These are phyloP conservation scores for Tetramitus jugosus DNA, from an alignment of 208 protist species.

Conservation along the genomic window DNA sequence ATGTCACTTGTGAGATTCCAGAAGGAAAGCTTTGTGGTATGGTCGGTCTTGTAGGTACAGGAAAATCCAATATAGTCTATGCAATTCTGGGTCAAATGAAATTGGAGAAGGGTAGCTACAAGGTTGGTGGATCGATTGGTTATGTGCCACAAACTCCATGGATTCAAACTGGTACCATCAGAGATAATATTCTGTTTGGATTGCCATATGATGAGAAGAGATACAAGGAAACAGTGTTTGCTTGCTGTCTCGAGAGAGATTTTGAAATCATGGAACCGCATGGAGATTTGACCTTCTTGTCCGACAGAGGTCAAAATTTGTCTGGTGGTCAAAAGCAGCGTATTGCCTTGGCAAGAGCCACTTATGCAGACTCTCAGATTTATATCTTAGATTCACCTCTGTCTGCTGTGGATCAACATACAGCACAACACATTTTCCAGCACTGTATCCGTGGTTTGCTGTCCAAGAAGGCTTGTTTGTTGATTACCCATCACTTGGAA, in stretches of 20 bases:
- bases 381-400: slow-evolving; percentile 43
- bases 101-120: neutral
- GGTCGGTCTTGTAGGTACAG: slow-evolving; percentile 59
- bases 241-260: slow-evolving; percentile 65
- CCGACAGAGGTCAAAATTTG: slow-evolving; percentile 64
- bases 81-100: slow-evolving; percentile 62
- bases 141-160: slow-evolving; percentile 75
- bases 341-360: slow-evolving; percentile 35
- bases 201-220: slow-evolving; percentile 39
- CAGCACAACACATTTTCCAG: neutral
- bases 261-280: slow-evolving; percentile 53
- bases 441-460: neutral
- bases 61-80: slow-evolving; percentile 65
- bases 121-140: slow-evolving; percentile 26
- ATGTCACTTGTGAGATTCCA: neutral
- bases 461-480: slow-evolving; percentile 63
- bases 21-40: slow-evolving; percentile 60
- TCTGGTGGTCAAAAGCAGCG: slow-evolving; percentile 50
- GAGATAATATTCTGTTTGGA: slow-evolving; percentile 79
- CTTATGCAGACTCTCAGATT: slow-evolving; percentile 36
- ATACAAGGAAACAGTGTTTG: slow-evolving; percentile 57
- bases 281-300: slow-evolving; percentile 69
- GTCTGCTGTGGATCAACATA: slow-evolving; percentile 40
- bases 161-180: slow-evolving; percentile 62
- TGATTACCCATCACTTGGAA: slow-evolving; percentile 86